Percentiles rank a stretch among this genome's conserved stretches.
These are phyloP conservation scores for Cubamyces lactineus DNA, from an alignment of 768 basidiomycete species.

Conservation along the genomic window DNA sequence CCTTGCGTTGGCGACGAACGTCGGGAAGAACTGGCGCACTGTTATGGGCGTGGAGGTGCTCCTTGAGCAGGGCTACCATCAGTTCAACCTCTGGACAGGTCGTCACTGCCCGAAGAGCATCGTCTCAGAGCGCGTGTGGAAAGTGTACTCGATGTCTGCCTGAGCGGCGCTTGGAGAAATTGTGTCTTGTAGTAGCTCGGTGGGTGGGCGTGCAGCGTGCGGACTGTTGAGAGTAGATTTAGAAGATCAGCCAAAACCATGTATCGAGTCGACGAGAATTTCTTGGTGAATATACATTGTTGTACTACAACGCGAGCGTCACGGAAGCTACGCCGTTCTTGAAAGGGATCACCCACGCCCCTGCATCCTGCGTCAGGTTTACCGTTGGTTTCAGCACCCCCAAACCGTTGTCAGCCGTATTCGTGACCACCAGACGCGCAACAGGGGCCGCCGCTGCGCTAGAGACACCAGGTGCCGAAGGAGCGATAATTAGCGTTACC, in stretches of 20 bases:
- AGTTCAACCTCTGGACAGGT: conserved; percentile 84
- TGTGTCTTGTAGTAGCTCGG: not conserved
- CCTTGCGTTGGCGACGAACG: conserved; percentile 62
- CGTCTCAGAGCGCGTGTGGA: conserved; percentile 54
- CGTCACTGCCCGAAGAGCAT: conserved; percentile 54
- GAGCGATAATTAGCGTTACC: conserved; percentile 46
- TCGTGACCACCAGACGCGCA: conserved; percentile 50
- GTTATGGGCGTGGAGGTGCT: conserved; percentile 86
- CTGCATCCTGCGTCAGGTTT: conserved; percentile 44
- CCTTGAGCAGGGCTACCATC: conserved; percentile 86
- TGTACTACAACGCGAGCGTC: conserved; percentile 18
- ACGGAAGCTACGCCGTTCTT: conserved; percentile 40
- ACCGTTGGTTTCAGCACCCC: conserved; percentile 44
- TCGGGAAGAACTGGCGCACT: conserved; percentile 57
- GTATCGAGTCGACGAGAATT: not conserved
- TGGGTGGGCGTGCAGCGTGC: not conserved
- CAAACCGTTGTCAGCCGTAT: conserved; percentile 42
- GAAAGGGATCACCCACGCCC: conserved; percentile 52
- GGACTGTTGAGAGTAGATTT: not conserved
- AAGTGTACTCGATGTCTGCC: conserved; percentile 40
- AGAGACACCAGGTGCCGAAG: conserved; percentile 43
- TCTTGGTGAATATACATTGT: not conserved
- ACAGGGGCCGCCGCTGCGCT: conserved; percentile 49
- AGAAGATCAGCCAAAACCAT: not conserved
- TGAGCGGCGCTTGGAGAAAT: not conserved